Conservation (phyloP, 2,329 filamentous ascomycete genomes). For the Chalaropsis ovoidea region DNA sequence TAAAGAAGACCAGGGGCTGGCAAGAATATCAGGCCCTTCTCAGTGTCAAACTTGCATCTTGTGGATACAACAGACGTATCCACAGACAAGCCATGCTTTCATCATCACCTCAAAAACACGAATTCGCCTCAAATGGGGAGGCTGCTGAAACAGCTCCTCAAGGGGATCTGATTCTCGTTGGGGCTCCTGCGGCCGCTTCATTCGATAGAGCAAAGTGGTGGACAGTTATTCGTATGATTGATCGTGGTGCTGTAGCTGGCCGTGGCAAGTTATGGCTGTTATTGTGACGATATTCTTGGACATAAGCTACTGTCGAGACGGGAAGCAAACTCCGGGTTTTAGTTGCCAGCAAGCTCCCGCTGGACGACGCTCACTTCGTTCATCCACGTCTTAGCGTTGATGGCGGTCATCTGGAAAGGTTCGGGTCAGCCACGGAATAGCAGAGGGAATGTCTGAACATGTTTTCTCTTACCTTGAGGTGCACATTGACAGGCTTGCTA, state of each 20-base stretch:
- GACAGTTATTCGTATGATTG: no score
- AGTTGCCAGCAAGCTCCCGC: constrained; percentile 40
- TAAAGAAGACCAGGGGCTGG: background rate
- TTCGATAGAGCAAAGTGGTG: no score
- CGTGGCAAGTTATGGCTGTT: background rate
- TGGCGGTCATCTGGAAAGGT: constrained; percentile 40
- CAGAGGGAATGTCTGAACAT: background rate
- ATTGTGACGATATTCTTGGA: background rate
- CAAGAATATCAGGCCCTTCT: background rate
- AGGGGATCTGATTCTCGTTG: background rate
- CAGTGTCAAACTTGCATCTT: background rate
- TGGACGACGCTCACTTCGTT: constrained; percentile 43
- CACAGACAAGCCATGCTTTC: background rate
- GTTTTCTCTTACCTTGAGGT: constrained; percentile 45
- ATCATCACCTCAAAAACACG: background rate
- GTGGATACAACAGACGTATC: background rate
- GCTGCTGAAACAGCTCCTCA: background rate
- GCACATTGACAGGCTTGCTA: constrained; percentile 47
- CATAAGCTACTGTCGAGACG: background rate
- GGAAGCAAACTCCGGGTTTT: constrained; percentile 23
- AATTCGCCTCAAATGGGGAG: background rate
- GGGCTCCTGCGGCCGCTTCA: no score
- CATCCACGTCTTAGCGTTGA: constrained; percentile 45
- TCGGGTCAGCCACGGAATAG: background rate
- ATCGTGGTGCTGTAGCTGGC: background rate